These are phyloP conservation scores for Ophiorrhiza pumila DNA, from an alignment of 257 asterid species.

Conservation along the genomic window DNA sequence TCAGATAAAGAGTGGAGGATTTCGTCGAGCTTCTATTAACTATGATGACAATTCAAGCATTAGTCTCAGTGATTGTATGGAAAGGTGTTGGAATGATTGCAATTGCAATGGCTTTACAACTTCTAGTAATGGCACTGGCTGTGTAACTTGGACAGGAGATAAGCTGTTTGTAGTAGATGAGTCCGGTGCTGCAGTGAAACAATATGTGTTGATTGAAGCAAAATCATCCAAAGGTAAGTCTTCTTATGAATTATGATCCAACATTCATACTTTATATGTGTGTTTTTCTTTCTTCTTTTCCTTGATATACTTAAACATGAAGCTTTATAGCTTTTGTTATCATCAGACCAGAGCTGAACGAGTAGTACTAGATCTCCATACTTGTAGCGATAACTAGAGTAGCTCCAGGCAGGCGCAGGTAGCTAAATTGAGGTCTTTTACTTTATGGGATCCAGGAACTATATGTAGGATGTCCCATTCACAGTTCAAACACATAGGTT, in stretches of 20 bases:
- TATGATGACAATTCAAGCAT: constrained; percentile 14
- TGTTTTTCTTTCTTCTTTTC: background rate
- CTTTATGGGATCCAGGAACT: too few relatives aligned
- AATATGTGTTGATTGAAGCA: constrained; percentile 20
- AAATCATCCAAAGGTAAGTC: constrained; percentile 18
- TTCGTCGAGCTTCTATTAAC: background rate
- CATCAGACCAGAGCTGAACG: too few relatives aligned
- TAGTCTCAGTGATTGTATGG: constrained; percentile 24
- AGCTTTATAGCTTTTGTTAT: too few relatives aligned
- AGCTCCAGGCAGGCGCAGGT: too few relatives aligned
- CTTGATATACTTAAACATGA: background rate
- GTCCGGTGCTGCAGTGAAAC: background rate
- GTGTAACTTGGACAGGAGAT: constrained; percentile 13
- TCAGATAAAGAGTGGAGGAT: constrained; percentile 7
- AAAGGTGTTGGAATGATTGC: constrained; percentile 27
- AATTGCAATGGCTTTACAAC: constrained; percentile 18
- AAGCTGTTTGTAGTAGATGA: constrained; percentile 2
- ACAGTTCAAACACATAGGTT: background rate
- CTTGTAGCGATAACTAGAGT: too few relatives aligned
- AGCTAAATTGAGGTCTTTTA: too few relatives aligned
- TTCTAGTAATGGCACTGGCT: constrained; percentile 14
- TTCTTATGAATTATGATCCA: background rate
- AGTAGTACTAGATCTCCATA: too few relatives aligned
- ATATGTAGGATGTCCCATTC: background rate
- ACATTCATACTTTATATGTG: background rate